These are phyloP conservation scores for Vicia villosa DNA, from an alignment of 306 rosid species.

Conservation along the genomic window DNA sequence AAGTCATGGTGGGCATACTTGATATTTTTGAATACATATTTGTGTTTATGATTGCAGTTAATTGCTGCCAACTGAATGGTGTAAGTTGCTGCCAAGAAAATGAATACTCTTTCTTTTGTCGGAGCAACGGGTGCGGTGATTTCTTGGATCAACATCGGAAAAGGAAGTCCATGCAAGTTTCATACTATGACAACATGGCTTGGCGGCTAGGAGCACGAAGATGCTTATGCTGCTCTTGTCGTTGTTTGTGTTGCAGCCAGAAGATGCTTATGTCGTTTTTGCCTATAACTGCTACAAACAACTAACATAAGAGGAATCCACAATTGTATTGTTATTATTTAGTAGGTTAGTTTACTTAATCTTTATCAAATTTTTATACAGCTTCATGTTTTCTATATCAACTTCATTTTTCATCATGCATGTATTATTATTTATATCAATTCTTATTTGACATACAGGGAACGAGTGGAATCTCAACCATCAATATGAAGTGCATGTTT, in stretches of 20 bases:
- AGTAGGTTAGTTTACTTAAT: constrained; percentile 3
- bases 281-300: constrained; percentile 90
- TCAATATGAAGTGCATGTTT: constrained; percentile 26
- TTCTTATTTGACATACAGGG: constrained; percentile 15
- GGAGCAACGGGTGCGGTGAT: constrained; percentile 42
- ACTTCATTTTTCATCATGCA: constrained; percentile 21
- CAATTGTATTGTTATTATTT: constrained; percentile 22
- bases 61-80: constrained; percentile 49
- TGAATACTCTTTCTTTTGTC: constrained; percentile 57
- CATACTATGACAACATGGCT: constrained; percentile 73
- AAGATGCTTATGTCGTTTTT: constrained; percentile 65
- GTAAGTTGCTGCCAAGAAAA: constrained; percentile 64
- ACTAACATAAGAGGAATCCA: constrained; percentile 43
- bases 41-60: no score
- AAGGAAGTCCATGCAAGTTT: constrained; percentile 57
- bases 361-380: constrained; percentile 6
- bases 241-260: constrained; percentile 81
- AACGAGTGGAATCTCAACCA: constrained; percentile 19
- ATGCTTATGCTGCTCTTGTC: constrained; percentile 78
- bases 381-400: no score
- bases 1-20: constrained; percentile 18
- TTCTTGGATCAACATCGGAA: constrained; percentile 53
- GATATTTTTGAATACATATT: constrained; percentile 5
- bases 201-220: constrained; percentile 88
- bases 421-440: constrained; percentile 24